Conservation (phyloP, 768 basidiomycete species). For the Kwoniella pini region DNA sequence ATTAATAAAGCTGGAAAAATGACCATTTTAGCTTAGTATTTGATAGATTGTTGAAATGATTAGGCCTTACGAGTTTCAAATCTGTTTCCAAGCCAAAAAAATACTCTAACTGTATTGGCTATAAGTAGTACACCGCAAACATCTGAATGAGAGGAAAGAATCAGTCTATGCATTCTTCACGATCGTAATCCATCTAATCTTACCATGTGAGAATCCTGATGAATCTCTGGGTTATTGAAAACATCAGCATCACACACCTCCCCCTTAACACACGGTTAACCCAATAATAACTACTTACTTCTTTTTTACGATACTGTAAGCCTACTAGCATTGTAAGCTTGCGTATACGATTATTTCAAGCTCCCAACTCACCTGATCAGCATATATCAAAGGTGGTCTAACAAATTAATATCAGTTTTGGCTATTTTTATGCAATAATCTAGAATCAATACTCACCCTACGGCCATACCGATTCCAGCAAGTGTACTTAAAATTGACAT, state of each 20-base stretch:
- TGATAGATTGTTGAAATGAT: too few relatives aligned
- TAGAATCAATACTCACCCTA: conserved; percentile 31
- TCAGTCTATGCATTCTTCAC: neutral
- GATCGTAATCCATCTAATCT: conserved; percentile 1
- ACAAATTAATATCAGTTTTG: conserved; percentile 2
- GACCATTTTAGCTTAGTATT: too few relatives aligned
- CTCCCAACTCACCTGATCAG: conserved; percentile 42
- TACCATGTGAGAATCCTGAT: conserved; percentile 53
- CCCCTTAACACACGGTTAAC: neutral
- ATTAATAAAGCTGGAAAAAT: conserved; percentile 49
- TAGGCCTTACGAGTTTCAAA: conserved; percentile 54
- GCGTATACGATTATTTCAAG: neutral
- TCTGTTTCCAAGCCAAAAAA: conserved; percentile 54
- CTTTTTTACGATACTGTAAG: conserved; percentile 50
- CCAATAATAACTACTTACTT: conserved; percentile 33
- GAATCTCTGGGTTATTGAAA: conserved; percentile 42
- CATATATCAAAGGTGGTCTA: conserved; percentile 53
- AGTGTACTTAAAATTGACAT: conserved; percentile 21
- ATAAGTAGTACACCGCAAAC: conserved; percentile 52
- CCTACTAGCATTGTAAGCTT: conserved; percentile 24
- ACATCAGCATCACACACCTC: neutral
- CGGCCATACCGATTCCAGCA: conserved; percentile 35
- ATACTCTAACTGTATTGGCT: conserved; percentile 53
- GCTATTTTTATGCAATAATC: neutral
- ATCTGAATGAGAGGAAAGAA: conserved; percentile 22